Percentiles rank a stretch among this genome's conserved stretches.
phyloP scores from a whole-genome alignment of 805 yeast species.

The Zygotorulaspora sp. region DNA sequence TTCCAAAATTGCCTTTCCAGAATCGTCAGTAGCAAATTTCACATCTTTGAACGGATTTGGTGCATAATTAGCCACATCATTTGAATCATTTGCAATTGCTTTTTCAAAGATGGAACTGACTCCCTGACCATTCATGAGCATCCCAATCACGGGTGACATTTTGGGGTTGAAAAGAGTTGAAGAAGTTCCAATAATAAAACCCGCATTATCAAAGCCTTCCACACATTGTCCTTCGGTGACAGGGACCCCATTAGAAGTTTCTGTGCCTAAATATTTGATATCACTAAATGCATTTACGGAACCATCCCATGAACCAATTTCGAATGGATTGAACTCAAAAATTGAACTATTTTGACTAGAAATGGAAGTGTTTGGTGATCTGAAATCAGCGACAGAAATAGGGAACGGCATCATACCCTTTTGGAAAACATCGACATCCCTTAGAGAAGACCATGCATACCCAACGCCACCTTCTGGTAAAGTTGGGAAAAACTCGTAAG shows the following conservation, averaged over 20 bases:
- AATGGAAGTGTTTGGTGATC: slow-evolving; percentile 56
- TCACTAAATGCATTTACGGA: slow-evolving; percentile 61
- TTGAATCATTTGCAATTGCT: slow-evolving; percentile 44
- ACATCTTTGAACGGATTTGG: slow-evolving; percentile 68
- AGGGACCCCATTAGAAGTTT: slow-evolving; percentile 56
- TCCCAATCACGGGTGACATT: slow-evolving; percentile 47
- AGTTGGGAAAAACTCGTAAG: slow-evolving; percentile 67
- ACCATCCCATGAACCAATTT: slow-evolving; percentile 88
- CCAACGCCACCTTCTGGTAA: slow-evolving; percentile 60
- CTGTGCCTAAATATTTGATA: slow-evolving; percentile 65
- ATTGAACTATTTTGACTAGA: slow-evolving; percentile 64
- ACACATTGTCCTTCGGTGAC: slow-evolving; percentile 45
- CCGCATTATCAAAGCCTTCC: slow-evolving; percentile 74
- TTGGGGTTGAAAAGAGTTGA: slow-evolving; percentile 73
- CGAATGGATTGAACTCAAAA: slow-evolving; percentile 60
- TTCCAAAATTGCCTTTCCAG: slow-evolving; percentile 36
- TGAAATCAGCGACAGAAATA: slow-evolving; percentile 58
- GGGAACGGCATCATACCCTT: slow-evolving; percentile 70
- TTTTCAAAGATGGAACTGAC: slow-evolving; percentile 38
- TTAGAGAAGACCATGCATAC: slow-evolving; percentile 51
- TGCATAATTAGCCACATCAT: slow-evolving; percentile 63
- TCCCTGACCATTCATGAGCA: slow-evolving; percentile 37
- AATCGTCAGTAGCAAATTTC: slow-evolving; percentile 31
- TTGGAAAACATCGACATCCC: slow-evolving; percentile 56
- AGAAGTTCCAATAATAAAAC: slow-evolving; percentile 78